Percentiles rank a stretch among this genome's conserved stretches.
Conservation (phyloP, 768 basidiomycete genomes). For the Lentinula lateritia region DNA sequence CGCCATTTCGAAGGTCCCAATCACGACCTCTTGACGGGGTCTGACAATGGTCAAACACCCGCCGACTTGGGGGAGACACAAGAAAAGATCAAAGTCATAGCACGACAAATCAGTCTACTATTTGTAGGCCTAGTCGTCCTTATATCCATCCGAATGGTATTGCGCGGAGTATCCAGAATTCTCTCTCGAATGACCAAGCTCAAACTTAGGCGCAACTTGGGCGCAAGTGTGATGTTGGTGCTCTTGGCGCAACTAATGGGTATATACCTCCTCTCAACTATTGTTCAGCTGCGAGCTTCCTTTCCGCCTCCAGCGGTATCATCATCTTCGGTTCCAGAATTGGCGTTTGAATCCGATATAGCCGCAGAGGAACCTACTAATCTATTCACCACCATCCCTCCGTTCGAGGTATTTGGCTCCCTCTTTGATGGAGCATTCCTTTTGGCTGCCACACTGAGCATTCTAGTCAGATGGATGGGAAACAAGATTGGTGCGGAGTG, state of each 20-base stretch:
- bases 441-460: constrained; percentile 44
- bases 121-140: constrained; percentile 76
- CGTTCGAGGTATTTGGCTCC: constrained; percentile 66
- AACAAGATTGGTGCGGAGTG: constrained; percentile 30
- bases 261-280: constrained; percentile 76
- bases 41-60: constrained; percentile 17
- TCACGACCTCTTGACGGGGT: constrained; percentile 21
- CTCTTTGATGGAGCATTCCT: constrained; percentile 75
- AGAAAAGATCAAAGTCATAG: constrained; percentile 33
- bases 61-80: constrained; percentile 14
- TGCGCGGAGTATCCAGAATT: constrained; percentile 62
- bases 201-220: constrained; percentile 41
- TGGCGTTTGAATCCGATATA: neutral
- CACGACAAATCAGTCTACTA: constrained; percentile 52
- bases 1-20: constrained; percentile 12
- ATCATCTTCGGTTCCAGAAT: neutral
- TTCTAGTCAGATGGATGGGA: constrained; percentile 46
- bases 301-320: constrained; percentile 54
- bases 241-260: constrained; percentile 82
- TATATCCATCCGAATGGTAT: constrained; percentile 63
- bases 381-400: constrained; percentile 68
- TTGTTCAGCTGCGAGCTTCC: constrained; percentile 76
- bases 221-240: constrained; percentile 73
- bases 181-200: constrained; percentile 54
- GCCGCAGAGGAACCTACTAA: constrained; percentile 24